phyloP scores from a whole-genome alignment of 345 rosid genomes.

The Eutrema heterophyllum region DNA sequence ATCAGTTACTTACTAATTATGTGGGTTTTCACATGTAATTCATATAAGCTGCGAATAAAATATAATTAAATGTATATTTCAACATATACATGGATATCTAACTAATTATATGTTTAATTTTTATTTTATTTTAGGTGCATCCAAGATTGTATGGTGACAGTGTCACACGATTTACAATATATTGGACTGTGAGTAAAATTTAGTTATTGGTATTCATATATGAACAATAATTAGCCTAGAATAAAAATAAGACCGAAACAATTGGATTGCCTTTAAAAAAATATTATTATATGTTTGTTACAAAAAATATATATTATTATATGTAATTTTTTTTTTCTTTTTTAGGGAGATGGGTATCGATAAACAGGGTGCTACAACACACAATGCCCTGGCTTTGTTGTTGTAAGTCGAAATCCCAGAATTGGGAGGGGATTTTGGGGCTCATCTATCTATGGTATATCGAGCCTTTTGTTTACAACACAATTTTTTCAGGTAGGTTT shows the following conservation, averaged over 20 bases:
- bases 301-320: background rate
- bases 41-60: background rate
- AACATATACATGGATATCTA: background rate
- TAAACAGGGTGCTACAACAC: slow-evolving; percentile 27
- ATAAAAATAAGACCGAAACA: background rate
- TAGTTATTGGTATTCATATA: background rate
- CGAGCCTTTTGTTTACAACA: background rate
- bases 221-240: background rate
- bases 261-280: background rate
- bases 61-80: background rate
- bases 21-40: background rate
- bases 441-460: background rate
- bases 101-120: background rate
- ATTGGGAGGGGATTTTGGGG: slow-evolving; percentile 3
- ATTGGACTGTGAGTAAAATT: slow-evolving; percentile 19
- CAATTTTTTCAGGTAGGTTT: slow-evolving; percentile 2
- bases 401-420: background rate
- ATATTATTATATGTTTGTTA: background rate
- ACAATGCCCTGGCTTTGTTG: slow-evolving; percentile 24
- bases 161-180: slow-evolving; percentile 13
- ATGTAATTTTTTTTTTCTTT: background rate
- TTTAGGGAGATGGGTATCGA: background rate
- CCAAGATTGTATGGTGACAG: slow-evolving; percentile 23
- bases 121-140: background rate
- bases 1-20: background rate